These are phyloP conservation scores for Rhodotorula sp. DNA, from an alignment of 1,284 basidiomycete genomes.

Conservation along the genomic window DNA sequence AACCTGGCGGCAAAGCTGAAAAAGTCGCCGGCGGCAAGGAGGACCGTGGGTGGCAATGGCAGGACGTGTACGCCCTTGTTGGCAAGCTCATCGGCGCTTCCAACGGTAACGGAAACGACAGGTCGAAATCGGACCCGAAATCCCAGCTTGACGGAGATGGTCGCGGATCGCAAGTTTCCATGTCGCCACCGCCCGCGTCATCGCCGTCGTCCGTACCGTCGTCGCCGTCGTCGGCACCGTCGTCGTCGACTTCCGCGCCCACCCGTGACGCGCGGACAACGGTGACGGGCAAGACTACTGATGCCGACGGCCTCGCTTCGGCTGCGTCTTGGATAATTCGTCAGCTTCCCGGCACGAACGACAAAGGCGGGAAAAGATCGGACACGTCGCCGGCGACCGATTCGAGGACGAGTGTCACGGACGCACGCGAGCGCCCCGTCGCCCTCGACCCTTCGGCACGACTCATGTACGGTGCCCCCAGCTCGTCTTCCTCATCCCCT, in stretches of 20 bases:
- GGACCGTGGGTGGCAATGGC: conserved; percentile 39
- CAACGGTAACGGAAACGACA: conserved; percentile 2
- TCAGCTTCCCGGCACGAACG: conserved; percentile 32
- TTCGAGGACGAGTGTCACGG: background rate
- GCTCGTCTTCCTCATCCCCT: conserved; percentile 8
- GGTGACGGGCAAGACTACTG: background rate
- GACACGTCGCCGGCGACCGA: background rate
- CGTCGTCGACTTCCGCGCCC: background rate
- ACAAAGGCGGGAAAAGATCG: background rate
- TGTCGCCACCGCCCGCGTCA: background rate
- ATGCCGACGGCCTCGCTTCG: conserved; percentile 32
- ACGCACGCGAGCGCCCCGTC: background rate
- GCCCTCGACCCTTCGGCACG: background rate
- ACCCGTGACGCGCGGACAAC: no score
- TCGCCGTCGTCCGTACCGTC: background rate
- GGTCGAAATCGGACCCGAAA: conserved; percentile 10
- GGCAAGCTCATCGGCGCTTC: conserved; percentile 18
- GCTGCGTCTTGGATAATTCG: conserved; percentile 44
- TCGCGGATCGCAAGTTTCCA: background rate
- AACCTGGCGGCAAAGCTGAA: conserved; percentile 20
- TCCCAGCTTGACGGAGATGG: background rate
- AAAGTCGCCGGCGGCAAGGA: conserved; percentile 16
- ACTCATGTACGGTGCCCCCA: conserved; percentile 11
- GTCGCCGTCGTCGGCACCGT: background rate
- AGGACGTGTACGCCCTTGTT: conserved; percentile 38